These are phyloP conservation scores for Cladosporium velox DNA, from an alignment of 2,329 filamentous ascomycete species.

Conservation along the genomic window DNA sequence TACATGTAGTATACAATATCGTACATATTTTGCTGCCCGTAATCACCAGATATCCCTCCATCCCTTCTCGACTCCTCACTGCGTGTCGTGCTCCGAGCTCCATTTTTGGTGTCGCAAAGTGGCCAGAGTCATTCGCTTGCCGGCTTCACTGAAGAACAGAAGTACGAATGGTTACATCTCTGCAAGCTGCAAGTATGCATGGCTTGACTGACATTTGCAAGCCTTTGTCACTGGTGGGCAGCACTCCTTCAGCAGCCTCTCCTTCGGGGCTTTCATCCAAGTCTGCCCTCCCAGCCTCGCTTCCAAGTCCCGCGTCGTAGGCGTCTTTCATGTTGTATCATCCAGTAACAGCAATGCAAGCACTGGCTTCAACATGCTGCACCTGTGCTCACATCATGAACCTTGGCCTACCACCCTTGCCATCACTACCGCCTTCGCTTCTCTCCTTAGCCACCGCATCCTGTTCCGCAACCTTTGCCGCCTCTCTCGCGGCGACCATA, in stretches of 20 bases:
- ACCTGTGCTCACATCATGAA: constrained; percentile 33
- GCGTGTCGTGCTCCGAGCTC: neutral
- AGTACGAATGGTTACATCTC: neutral
- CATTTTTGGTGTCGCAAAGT: neutral
- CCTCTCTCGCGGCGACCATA: constrained; percentile 30
- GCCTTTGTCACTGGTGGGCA: neutral
- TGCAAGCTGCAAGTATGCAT: neutral
- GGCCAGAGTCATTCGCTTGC: neutral
- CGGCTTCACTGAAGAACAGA: neutral
- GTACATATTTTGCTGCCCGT: neutral
- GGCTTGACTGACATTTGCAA: neutral
- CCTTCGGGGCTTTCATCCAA: neutral
- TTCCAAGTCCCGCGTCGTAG: neutral
- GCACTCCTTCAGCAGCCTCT: neutral
- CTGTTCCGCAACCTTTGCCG: constrained; percentile 20
- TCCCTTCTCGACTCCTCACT: neutral
- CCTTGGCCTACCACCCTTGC: constrained; percentile 27
- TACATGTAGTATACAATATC: neutral
- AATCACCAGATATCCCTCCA: neutral
- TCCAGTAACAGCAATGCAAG: neutral
- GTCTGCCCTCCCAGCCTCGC: neutral
- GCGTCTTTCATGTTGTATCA: neutral
- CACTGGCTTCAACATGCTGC: neutral
- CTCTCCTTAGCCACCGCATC: constrained; percentile 24
- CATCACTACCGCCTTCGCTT: neutral